These are phyloP conservation scores for Cyberlindnera mrakii DNA, from an alignment of 805 yeast species.

Conservation along the genomic window DNA sequence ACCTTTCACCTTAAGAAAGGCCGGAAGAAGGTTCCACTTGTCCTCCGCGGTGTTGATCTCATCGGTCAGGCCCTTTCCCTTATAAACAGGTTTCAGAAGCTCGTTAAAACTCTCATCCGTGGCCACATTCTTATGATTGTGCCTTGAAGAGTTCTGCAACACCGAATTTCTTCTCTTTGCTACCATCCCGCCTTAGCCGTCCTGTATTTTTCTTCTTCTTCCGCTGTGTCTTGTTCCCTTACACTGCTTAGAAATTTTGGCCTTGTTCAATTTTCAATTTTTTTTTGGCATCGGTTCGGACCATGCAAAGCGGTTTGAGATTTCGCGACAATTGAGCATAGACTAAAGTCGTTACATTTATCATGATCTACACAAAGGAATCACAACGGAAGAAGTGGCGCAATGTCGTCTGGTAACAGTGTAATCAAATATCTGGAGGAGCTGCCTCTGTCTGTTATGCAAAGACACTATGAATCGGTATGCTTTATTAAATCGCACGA, in stretches of 20 bases:
- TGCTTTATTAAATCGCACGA: background rate
- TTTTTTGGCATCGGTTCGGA: background rate
- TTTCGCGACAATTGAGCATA: background rate
- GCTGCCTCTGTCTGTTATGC: conserved; percentile 80
- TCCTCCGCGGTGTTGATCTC: conserved; percentile 88
- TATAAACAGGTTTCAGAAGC: conserved; percentile 71
- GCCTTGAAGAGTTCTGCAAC: conserved; percentile 5
- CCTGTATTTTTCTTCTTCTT: background rate
- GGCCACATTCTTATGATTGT: conserved; percentile 17
- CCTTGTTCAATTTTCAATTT: no score
- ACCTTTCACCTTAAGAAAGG: conserved; percentile 92
- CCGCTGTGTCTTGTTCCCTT: background rate
- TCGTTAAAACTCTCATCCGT: conserved; percentile 67
- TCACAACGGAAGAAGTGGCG: no score
- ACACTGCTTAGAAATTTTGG: no score
- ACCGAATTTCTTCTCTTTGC: conserved; percentile 21
- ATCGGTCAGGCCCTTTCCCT: conserved; percentile 83
- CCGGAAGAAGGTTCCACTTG: conserved; percentile 95
- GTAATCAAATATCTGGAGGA: conserved; percentile 88
- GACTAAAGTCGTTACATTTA: no score
- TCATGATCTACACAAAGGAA: no score
- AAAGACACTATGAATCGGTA: conserved; percentile 65
- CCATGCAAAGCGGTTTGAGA: background rate
- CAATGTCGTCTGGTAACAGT: conserved; percentile 42
- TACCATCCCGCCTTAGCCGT: conserved; percentile 10